A percentile compares a stretch with the other conserved stretches of the same genome.
Conservation (phyloP, 1,284 basidiomycete genomes). For the Vanrija sp. region DNA sequence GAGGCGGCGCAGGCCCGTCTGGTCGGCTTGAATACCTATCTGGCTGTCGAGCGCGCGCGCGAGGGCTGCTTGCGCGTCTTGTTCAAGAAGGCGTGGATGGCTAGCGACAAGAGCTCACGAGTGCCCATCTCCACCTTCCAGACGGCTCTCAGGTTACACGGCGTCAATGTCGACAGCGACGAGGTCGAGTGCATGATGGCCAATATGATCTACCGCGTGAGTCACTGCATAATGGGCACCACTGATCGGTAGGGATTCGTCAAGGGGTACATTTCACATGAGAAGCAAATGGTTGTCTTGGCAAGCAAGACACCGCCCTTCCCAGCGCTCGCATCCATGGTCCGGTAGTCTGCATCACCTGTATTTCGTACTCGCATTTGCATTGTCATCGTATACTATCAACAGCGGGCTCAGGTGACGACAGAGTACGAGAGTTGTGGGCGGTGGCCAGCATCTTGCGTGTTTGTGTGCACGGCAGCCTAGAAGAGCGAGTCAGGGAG, state of each 20-base stretch:
- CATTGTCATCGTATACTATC: too few species aligned
- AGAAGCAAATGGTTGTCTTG: conserved; percentile 86
- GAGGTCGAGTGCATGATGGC: conserved; percentile 93
- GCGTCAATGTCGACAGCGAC: conserved; percentile 56
- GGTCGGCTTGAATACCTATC: conserved; percentile 75
- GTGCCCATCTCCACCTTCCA: conserved; percentile 76
- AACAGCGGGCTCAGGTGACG: too few species aligned
- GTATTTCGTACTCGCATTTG: too few species aligned
- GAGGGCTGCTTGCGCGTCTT: conserved; percentile 80
- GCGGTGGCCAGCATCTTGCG: too few species aligned
- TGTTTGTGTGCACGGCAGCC: too few species aligned
- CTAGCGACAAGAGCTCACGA: conserved; percentile 64
- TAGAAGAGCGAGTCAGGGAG: too few species aligned
- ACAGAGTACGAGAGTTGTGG: too few species aligned
- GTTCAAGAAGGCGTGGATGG: conserved; percentile 84
- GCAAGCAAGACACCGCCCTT: conserved; percentile 72
- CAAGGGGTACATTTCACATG: conserved; percentile 93
- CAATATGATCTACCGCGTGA: conserved; percentile 80
- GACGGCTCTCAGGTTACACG: conserved; percentile 63
- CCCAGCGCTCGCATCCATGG: conserved; percentile 53
- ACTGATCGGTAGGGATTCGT: conserved; percentile 63
- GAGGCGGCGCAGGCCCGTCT: conserved; percentile 63
- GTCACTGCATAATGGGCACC: conserved; percentile 10
- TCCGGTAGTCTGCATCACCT: conserved; percentile 15
- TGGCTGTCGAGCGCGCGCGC: conserved; percentile 80